Conservation (phyloP, 2,329 filamentous ascomycete genomes). For the Talaromyces sp. region DNA sequence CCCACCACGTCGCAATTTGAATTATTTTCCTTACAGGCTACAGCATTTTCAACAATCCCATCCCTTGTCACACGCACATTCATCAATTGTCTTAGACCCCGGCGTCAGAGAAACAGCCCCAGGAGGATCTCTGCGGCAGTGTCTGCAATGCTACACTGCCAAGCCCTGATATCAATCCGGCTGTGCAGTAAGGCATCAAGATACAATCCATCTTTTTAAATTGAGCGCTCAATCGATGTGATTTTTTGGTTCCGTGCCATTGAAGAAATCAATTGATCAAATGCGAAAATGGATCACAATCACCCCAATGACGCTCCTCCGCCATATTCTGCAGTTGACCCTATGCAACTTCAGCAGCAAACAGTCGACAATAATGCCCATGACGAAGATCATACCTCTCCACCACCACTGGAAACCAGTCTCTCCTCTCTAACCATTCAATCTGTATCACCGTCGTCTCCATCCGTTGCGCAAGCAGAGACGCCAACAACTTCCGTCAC, state of each 20-base stretch:
- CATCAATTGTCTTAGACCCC: not conserved
- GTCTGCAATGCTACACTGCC: conserved; percentile 1
- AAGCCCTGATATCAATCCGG: not conserved
- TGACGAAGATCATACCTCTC: not conserved
- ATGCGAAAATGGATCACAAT: conserved; percentile 6
- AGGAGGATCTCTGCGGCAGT: not conserved
- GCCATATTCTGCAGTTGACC: conserved; percentile 39
- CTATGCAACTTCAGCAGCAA: conserved; percentile 24
- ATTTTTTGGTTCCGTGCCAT: not conserved
- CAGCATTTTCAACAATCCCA: not conserved
- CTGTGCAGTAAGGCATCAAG: not conserved
- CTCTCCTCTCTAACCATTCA: conserved; percentile 19
- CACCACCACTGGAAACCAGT: conserved; percentile 8
- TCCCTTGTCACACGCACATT: not conserved
- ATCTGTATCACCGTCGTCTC: not conserved
- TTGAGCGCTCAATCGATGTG: not conserved
- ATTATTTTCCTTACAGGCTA: not conserved
- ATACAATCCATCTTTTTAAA: not conserved
- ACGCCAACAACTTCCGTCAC: not conserved
- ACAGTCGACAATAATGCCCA: not conserved
- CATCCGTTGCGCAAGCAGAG: not conserved
- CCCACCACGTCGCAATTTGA: not conserved
- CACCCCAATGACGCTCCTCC: conserved; percentile 31
- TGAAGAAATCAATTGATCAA: not conserved
- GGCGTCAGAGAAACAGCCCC: not conserved